Evolutionary conservation across 148 eudicot genomes (phyloP).

Genomic region (Mesembryanthemum crystallinum): DNA sequence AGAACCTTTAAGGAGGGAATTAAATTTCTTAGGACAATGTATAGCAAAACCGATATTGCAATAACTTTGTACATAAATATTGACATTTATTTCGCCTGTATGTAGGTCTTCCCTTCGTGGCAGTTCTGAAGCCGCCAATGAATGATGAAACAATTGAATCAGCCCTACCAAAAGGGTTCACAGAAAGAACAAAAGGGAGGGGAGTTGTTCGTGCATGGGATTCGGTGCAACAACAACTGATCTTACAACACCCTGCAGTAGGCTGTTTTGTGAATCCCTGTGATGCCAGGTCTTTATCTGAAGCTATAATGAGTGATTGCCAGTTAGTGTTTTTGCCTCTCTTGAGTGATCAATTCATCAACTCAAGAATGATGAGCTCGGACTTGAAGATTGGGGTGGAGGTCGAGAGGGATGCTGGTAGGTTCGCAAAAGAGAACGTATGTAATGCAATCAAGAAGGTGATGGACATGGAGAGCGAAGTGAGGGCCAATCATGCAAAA

Average conservation of each 20-base stretch:
- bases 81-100: background rate
- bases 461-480: constrained; percentile 37
- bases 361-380: constrained; percentile 39
- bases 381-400: constrained; percentile 47
- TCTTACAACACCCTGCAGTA: constrained; percentile 42
- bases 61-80: too few relatives aligned
- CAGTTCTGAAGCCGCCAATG: constrained; percentile 41
- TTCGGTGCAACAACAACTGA: constrained; percentile 53
- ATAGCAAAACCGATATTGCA: background rate
- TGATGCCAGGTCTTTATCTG: constrained; percentile 45
- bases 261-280: constrained; percentile 55
- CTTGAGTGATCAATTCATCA: constrained; percentile 39
- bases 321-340: constrained; percentile 47
- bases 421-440: constrained; percentile 36
- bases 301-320: constrained; percentile 48
- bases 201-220: constrained; percentile 43
- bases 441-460: constrained; percentile 31
- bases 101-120: constrained; percentile 45
- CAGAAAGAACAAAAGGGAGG: constrained; percentile 27
- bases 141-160: constrained; percentile 38
- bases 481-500: constrained; percentile 36
- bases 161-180: constrained; percentile 45
- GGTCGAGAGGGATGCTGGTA: constrained; percentile 40
- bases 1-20: too few relatives aligned
- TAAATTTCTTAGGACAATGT: too few relatives aligned